Evolutionary conservation across 768 basidiomycete genomes (phyloP), one percentile per base, ranked within the genome.

Genomic region (Mycena vitilis): DNA sequence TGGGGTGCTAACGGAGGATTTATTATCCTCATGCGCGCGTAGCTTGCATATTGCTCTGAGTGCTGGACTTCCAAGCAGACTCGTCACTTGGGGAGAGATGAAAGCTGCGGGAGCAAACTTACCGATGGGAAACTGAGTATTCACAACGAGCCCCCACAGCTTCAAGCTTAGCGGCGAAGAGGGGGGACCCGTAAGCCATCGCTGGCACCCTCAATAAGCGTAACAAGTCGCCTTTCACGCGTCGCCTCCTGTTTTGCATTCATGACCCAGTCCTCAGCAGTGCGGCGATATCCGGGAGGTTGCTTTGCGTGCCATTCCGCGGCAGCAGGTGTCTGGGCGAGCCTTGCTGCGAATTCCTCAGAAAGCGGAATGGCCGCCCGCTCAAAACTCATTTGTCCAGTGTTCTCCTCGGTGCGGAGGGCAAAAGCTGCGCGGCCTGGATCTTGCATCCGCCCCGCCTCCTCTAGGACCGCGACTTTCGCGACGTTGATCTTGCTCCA

Each of bases 401-500:
- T 68, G 34, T 68, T 68, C 40, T 56, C 67, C 47, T 68, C 67
- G 0, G 49, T 68, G 25, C 67, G 54, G 23, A 45, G 67, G 12
- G 67, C 67, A 48, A 68, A 68, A 12, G 67, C 67, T 13, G 67
- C 67, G n/a, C 56, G 54, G 2, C 67, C 67, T 8, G 67, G 48
- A 7, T 59, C 62, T 34, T 68, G 61, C 49, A 68, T 68, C 7
- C 67, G 60, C 25, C 67, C 61, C 16, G 38, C 67, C 8, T 56
- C 44, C 42, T 68, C 67, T 47, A 68, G 67, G 5, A 22, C 37
- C 8, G 61, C 55, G 48, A 63, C 54, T 22, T 68, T 63, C 10
- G 45, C 60, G n/a, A 68, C 60, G 37, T 68, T 68, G 56, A 68
- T 62, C 22, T 58, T 57, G 45, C 67, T 68, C 67, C 67, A 68